Evolutionary conservation across 371 early-diverging fungal genomes (phyloP).

Genomic region (Catenaria anguillulae): DNA sequence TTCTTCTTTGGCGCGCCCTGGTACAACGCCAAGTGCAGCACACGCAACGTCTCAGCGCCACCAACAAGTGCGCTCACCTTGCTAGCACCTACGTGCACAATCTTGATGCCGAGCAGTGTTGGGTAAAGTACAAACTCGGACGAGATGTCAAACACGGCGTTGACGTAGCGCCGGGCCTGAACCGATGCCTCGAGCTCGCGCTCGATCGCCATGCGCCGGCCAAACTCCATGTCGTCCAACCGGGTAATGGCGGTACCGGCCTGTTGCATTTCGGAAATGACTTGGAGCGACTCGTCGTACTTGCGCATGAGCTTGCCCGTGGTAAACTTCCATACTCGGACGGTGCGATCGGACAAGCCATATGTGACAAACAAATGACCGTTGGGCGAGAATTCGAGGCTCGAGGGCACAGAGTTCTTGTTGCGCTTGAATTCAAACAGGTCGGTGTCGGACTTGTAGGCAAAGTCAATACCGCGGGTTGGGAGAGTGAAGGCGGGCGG

Average conservation of each 20-base stretch:
- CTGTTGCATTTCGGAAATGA: conserved; percentile 76
- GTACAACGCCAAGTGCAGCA: conserved; percentile 69
- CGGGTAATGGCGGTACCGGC: conserved; percentile 57
- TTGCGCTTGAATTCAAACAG: conserved; percentile 87
- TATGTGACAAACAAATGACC: conserved; percentile 69
- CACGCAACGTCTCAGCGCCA: conserved; percentile 77
- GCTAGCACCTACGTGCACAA: conserved; percentile 70
- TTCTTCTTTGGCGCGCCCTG: conserved; percentile 76
- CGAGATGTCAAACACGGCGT: conserved; percentile 85
- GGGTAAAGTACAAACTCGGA: conserved; percentile 76
- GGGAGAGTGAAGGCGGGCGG: conserved; percentile 20
- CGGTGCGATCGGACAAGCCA: conserved; percentile 63
- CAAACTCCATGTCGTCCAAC: conserved; percentile 95
- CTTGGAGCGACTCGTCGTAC: conserved; percentile 75
- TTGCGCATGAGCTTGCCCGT: conserved; percentile 76
- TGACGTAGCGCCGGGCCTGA: conserved; percentile 42
- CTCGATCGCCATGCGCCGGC: conserved; percentile 78
- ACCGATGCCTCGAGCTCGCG: conserved; percentile 62
- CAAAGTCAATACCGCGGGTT: conserved; percentile 41
- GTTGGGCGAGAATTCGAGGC: conserved; percentile 70
- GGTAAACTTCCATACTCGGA: conserved; percentile 67
- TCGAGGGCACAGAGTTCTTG: conserved; percentile 51
- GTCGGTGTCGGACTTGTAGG: conserved; percentile 81
- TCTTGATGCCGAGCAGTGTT: conserved; percentile 84
- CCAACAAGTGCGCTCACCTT: conserved; percentile 72